phyloP scores from a whole-genome alignment of 768 basidiomycete species.

The Tephrocybe sp. region DNA sequence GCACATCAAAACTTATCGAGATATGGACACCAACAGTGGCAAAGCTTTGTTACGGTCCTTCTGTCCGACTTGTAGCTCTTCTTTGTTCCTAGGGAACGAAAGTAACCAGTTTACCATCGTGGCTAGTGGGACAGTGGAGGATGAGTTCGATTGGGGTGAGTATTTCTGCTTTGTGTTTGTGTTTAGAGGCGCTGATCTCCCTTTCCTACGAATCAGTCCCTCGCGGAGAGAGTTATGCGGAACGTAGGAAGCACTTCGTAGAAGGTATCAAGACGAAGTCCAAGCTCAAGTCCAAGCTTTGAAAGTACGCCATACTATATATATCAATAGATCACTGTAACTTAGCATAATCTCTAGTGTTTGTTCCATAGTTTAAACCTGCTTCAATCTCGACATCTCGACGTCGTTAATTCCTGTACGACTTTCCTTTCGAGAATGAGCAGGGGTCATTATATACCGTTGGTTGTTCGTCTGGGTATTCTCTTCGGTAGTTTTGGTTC shows the following conservation, averaged over 20 bases:
- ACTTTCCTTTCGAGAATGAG: no score
- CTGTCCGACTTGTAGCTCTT: slow-evolving; percentile 26
- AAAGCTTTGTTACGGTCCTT: slow-evolving; percentile 24
- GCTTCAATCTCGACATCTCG: no score
- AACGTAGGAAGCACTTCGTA: slow-evolving; percentile 23
- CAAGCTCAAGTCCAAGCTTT: slow-evolving; percentile 14
- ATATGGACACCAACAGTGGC: slow-evolving; percentile 24
- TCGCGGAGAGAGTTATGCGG: slow-evolving; percentile 25
- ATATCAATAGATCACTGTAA: no score
- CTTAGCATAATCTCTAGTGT: no score
- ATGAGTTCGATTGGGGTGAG: slow-evolving; percentile 30
- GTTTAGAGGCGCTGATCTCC: neutral
- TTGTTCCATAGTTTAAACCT: no score
- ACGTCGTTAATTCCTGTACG: no score
- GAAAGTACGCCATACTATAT: no score
- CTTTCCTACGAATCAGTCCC: slow-evolving; percentile 22
- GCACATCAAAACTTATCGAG: slow-evolving; percentile 20
- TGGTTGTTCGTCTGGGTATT: no score
- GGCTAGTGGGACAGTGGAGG: slow-evolving; percentile 31
- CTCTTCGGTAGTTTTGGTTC: no score
- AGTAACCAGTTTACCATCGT: slow-evolving; percentile 23
- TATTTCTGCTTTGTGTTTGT: neutral
- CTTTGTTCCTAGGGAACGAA: slow-evolving; percentile 20
- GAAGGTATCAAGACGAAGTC: slow-evolving; percentile 22
- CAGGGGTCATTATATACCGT: no score